Percentiles rank a stretch among this genome's conserved stretches.
phyloP scores from a whole-genome alignment of 1,284 basidiomycete genomes.

The Fomes fomentarius region DNA sequence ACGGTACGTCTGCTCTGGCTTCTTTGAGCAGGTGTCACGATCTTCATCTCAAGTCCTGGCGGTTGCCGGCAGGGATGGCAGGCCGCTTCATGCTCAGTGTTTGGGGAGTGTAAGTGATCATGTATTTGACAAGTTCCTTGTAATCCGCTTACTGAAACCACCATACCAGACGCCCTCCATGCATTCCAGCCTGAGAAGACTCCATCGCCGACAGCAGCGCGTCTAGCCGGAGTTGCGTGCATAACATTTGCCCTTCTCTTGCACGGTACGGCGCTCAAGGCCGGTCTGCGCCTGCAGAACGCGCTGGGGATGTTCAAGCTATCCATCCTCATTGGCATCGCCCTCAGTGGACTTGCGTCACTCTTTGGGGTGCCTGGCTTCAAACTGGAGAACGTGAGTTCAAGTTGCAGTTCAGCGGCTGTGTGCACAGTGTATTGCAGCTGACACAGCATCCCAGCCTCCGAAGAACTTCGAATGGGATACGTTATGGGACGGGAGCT shows the following conservation, averaged over 20 bases:
- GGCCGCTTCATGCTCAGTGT: constrained; percentile 60
- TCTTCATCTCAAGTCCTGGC: constrained; percentile 7
- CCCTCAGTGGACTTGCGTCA: constrained; percentile 62
- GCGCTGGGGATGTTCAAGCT: constrained; percentile 68
- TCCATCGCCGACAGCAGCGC: constrained; percentile 25
- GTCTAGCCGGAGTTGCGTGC: constrained; percentile 46
- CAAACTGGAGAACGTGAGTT: constrained; percentile 43
- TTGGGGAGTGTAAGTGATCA: constrained; percentile 58
- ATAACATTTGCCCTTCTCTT: constrained; percentile 59
- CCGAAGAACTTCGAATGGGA: constrained; percentile 57
- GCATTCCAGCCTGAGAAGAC: constrained; percentile 37
- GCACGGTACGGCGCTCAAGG: constrained; percentile 58
- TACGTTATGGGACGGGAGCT: constrained; percentile 59
- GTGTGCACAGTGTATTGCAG: not conserved
- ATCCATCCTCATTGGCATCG: constrained; percentile 56
- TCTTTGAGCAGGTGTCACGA: too few relatives aligned
- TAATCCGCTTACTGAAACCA: not conserved
- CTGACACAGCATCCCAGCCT: constrained; percentile 13
- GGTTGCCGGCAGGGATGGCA: constrained; percentile 63
- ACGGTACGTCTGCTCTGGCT: constrained; percentile 42
- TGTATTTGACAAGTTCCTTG: not conserved
- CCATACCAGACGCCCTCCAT: constrained; percentile 53
- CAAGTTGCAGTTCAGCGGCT: not conserved
- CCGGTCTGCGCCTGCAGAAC: constrained; percentile 70
- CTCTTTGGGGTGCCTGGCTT: constrained; percentile 53